phyloP scores from a whole-genome alignment of 768 basidiomycete genomes.

The Tremella yokohamensis region DNA sequence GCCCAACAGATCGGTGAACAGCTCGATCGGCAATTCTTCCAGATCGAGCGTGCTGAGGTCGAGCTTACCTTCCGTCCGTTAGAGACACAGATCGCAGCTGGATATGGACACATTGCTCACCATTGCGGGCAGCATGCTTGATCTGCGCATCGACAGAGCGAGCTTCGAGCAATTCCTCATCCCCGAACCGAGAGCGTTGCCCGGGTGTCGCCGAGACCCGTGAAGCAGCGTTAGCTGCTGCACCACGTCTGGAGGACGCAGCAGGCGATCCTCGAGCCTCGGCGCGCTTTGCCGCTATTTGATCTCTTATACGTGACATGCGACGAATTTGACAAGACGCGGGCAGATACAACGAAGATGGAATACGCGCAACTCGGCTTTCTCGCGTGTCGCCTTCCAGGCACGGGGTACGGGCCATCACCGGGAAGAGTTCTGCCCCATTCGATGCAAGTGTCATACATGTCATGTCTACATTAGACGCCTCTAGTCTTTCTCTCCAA shows the following conservation, averaged over 20 bases:
- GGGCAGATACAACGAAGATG: no score
- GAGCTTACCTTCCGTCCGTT: conserved; percentile 31
- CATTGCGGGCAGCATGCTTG: conserved; percentile 28
- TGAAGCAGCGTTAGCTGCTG: not conserved
- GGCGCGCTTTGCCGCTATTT: conserved; percentile 42
- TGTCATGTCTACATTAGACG: no score
- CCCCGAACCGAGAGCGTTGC: not conserved
- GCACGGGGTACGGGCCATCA: no score
- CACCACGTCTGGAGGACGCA: not conserved
- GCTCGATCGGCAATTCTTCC: conserved; percentile 28
- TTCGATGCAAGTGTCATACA: no score
- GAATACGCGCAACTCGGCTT: no score
- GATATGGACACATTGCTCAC: conserved; percentile 15
- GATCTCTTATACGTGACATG: conserved; percentile 22
- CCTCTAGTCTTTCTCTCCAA: conserved; percentile 53
- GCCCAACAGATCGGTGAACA: conserved; percentile 35
- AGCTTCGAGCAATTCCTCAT: conserved; percentile 24
- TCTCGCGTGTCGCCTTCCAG: no score
- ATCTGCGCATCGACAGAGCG: conserved; percentile 26
- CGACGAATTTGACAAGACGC: not conserved
- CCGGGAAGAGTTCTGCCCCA: no score
- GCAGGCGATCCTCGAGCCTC: conserved; percentile 18
- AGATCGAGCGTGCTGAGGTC: conserved; percentile 24
- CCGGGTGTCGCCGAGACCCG: not conserved
- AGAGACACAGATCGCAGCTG: not conserved